These are phyloP conservation scores for Cercospora canescens DNA, from an alignment of 2,329 filamentous ascomycete genomes.

Conservation along the genomic window DNA sequence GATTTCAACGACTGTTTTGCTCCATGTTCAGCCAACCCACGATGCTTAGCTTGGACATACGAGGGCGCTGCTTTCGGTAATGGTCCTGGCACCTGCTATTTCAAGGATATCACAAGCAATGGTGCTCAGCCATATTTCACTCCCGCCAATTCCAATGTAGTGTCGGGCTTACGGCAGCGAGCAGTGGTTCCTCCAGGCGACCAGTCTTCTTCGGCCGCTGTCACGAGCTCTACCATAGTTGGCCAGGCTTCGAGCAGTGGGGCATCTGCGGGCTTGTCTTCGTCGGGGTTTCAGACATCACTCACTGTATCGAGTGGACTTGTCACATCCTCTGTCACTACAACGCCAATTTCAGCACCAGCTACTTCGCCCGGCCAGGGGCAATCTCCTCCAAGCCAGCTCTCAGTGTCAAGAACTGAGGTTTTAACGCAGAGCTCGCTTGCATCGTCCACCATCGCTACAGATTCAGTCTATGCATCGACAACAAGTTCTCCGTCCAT, in stretches of 20 bases:
- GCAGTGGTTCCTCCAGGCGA: neutral
- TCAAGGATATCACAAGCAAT: slow-evolving; percentile 13
- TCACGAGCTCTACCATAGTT: neutral
- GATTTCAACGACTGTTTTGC: slow-evolving; percentile 27
- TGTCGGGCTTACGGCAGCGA: slow-evolving; percentile 1
- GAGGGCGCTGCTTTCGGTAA: slow-evolving; percentile 23
- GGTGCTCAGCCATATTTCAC: neutral
- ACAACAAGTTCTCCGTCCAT: no score
- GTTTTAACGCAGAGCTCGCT: no score
- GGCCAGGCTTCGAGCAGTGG: neutral
- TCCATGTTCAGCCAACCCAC: slow-evolving; percentile 22
- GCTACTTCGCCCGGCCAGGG: neutral
- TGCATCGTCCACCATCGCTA: no score
- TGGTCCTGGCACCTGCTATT: slow-evolving; percentile 29
- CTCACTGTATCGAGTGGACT: neutral
- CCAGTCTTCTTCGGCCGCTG: neutral
- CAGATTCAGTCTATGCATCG: no score
- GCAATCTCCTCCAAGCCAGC: neutral
- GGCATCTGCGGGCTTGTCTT: no score
- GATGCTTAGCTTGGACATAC: slow-evolving; percentile 29
- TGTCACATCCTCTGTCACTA: neutral
- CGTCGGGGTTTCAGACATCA: no score
- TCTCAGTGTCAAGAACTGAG: neutral
- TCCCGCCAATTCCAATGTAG: neutral
- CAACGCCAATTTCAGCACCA: neutral